Percentiles rank a stretch among this genome's conserved stretches.
phyloP scores from a whole-genome alignment of 805 yeast species.

The Sugiyamaella chiloensis region DNA sequence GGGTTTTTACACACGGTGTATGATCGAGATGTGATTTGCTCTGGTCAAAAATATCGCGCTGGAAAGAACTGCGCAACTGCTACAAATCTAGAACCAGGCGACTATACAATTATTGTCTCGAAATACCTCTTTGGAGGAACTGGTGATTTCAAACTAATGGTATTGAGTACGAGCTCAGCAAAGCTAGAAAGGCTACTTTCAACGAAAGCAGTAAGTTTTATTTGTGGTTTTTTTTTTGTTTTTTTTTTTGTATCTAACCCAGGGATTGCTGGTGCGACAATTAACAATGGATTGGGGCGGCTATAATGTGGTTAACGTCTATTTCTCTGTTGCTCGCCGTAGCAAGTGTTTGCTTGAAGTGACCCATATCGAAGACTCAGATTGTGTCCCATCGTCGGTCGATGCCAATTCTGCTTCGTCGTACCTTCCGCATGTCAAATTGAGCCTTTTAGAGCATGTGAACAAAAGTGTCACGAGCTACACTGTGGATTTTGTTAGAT shows the following conservation, averaged over 20 bases:
- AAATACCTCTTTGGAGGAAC: constrained; percentile 38
- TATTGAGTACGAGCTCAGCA: constrained; percentile 23
- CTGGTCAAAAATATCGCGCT: constrained; percentile 37
- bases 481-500: constrained; percentile 18
- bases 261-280: constrained; percentile 8
- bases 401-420: neutral
- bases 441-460: constrained; percentile 14
- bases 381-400: neutral
- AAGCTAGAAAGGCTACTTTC: constrained; percentile 8
- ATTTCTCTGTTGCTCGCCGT: constrained; percentile 5
- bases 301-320: constrained; percentile 14
- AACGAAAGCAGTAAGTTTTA: constrained; percentile 15
- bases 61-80: constrained; percentile 8
- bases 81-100: constrained; percentile 25
- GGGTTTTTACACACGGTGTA: constrained; percentile 30
- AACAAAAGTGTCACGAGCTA: constrained; percentile 7
- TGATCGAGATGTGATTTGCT: constrained; percentile 33
- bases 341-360: constrained; percentile 4
- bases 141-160: constrained; percentile 34
- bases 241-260: neutral
- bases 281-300: constrained; percentile 18
- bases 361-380: neutral
- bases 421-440: constrained; percentile 21
- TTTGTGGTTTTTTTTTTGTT: neutral
- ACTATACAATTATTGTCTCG: constrained; percentile 48